phyloP scores from a whole-genome alignment of 169 alveolate genomes.

The Plasmodium gonderi region DNA sequence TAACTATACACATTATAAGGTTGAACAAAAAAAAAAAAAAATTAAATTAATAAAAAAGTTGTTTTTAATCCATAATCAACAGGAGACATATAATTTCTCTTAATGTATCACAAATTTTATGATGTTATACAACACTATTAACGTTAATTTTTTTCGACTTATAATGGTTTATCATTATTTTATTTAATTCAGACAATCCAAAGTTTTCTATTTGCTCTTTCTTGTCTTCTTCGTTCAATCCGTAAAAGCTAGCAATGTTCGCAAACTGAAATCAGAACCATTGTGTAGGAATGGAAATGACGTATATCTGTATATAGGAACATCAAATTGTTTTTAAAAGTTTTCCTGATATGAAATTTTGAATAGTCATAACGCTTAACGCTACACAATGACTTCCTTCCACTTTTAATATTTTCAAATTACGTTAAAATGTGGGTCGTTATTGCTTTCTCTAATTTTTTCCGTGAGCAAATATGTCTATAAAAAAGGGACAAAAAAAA shows the following conservation, averaged over 20 bases:
- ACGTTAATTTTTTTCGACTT: slow-evolving; percentile 68
- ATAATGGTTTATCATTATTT: slow-evolving; percentile 72
- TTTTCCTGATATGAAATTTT: too few relatives aligned
- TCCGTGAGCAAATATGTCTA: slow-evolving; percentile 42
- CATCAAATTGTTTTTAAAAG: not conserved
- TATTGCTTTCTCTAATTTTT: slow-evolving; percentile 10
- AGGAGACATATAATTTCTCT: not conserved
- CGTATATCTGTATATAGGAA: not conserved
- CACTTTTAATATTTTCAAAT: not conserved
- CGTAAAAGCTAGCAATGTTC: slow-evolving; percentile 35
- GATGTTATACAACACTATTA: slow-evolving; percentile 13
- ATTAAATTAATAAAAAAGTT: not conserved
- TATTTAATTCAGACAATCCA: slow-evolving; percentile 67
- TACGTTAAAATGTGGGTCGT: slow-evolving; percentile 66
- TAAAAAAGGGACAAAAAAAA: not conserved
- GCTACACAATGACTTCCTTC: not conserved
- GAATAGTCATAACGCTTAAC: too few relatives aligned
- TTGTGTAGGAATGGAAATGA: not conserved
- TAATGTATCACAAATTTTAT: not conserved
- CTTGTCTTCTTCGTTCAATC: slow-evolving; percentile 21
- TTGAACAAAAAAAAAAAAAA: not conserved
- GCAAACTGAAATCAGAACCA: slow-evolving; percentile 32
- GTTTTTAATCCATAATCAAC: not conserved
- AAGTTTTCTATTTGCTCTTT: slow-evolving; percentile 37
- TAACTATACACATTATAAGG: not conserved